Percentiles rank a stretch among this genome's conserved stretches.
Conservation (phyloP, 139 green algal genomes). For the Chlorella vulgaris region DNA sequence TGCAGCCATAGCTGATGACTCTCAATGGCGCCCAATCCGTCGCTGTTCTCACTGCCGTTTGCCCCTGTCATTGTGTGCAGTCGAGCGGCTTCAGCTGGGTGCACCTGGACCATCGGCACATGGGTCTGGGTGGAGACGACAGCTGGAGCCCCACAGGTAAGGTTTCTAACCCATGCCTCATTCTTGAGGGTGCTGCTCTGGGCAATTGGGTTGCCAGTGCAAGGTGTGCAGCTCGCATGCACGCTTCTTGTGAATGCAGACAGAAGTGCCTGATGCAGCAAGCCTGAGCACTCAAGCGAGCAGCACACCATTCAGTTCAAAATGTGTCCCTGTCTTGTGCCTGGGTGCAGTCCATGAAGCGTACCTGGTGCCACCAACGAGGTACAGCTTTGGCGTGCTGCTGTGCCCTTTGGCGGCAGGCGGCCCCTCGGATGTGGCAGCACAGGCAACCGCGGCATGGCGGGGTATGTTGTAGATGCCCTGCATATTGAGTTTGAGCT, state of each 20-base stretch:
- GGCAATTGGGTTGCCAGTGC: no score
- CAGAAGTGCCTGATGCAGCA: no score
- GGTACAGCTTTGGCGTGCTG: constrained; percentile 48
- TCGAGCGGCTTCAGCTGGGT: constrained; percentile 57
- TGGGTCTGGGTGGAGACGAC: constrained; percentile 96
- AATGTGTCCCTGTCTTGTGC: neutral
- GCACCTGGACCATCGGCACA: constrained; percentile 86
- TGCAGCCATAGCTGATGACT: no score
- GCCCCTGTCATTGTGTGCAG: no score
- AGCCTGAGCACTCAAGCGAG: no score
- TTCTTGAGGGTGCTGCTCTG: neutral
- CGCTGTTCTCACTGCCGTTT: no score
- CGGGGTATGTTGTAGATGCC: neutral
- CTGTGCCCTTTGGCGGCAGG: constrained; percentile 12
- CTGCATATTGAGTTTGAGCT: no score
- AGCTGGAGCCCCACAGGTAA: constrained; percentile 84
- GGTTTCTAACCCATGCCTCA: neutral
- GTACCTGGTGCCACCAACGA: constrained; percentile 50
- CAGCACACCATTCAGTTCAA: no score
- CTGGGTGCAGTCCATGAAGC: constrained; percentile 35
- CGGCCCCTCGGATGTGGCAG: neutral
- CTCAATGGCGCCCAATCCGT: no score
- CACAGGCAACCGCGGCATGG: neutral
- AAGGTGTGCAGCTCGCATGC: no score
- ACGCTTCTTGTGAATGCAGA: no score